Conservation (phyloP, 345 rosid genomes). For the Eucalyptus grandis region DNA sequence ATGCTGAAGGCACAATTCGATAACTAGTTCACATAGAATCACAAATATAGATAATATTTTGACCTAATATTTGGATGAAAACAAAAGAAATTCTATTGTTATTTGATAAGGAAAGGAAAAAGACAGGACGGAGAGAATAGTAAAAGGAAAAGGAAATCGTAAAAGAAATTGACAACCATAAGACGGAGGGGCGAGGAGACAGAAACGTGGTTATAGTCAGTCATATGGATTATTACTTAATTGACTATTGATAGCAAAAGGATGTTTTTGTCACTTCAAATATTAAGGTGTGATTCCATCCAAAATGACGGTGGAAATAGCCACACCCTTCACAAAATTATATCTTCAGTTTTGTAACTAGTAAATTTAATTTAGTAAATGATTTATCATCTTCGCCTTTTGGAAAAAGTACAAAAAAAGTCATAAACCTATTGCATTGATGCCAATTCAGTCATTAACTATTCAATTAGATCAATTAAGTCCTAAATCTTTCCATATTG, state of each 20-base stretch:
- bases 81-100: not conserved
- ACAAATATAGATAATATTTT: not conserved
- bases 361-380: not conserved
- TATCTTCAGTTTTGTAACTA: not conserved
- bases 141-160: not conserved
- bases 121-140: not conserved
- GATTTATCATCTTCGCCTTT: not conserved
- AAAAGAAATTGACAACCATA: not conserved
- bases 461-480: no score
- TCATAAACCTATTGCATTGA: no score
- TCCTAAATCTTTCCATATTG: rapidly evolving
- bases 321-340: not conserved
- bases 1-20: not conserved
- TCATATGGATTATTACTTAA: not conserved
- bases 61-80: not conserved
- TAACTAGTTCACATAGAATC: not conserved
- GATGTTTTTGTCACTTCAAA: not conserved
- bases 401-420: no score
- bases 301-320: not conserved
- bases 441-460: no score
- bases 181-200: not conserved
- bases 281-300: not conserved
- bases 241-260: not conserved
- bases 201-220: not conserved
- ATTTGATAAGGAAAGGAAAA: not conserved